Evolutionary conservation across 768 basidiomycete genomes (phyloP), one percentile per base, ranked within the genome.

Genomic region (Royoungia palumana): DNA sequence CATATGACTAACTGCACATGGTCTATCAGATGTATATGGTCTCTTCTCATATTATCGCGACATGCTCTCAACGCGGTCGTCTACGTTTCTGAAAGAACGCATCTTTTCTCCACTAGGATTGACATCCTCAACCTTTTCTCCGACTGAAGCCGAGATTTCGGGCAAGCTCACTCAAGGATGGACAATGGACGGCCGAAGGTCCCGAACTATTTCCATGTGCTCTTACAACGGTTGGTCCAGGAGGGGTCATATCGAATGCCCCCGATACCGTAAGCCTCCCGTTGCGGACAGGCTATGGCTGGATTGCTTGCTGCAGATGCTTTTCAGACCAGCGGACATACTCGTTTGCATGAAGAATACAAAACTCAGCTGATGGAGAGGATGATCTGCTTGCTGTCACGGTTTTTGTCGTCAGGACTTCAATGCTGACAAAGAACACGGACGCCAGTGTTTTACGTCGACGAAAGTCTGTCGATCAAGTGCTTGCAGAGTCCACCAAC

Each of bases 221-320:
- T n/a, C 54, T 61, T 1, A 22, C 65, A 11, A 53, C 57, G 11
- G 69, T 72, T 5, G 76, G 75, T 5, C 50, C 75, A 0, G 74
- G 72, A 2, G 77, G 75, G 1, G 32, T 78, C n/a, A 72, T 76
- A 21, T 73, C 75, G 27, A 74, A 52, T 21, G 66, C 63, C 0
- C 47, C 66, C 13, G 76, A 78, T 30, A 65, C 78, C 70, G 77
- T 73, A 22, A 10, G 72, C 54, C n/a, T 16, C 13, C 1, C 24
- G 22, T 7, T 13, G 25, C 7, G 4, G 10, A 27, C 25, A 6
- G 22, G 21, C 10, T 28, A 25, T 25, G 24, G 3, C 13, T 4
- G 4, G 14, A 14, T 4, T 20, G 21, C 4, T 5, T 16, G 30
- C 30, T 36, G 8, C 53, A 78, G 76, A 55, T 62, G 28, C 11